Conservation (phyloP, 495 filamentous ascomycete species). For the Xylaria sp. region DNA sequence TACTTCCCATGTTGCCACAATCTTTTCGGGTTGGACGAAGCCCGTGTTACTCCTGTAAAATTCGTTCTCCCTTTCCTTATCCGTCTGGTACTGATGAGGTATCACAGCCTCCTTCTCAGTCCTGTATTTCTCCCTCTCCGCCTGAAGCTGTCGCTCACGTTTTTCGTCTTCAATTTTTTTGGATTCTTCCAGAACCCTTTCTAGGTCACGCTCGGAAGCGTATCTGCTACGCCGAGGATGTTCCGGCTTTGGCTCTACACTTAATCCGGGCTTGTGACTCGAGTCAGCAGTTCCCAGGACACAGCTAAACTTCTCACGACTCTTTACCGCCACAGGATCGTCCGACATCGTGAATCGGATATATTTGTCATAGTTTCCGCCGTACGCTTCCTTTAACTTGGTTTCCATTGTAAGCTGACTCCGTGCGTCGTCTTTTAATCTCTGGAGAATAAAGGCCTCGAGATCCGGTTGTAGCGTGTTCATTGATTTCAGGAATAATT, state of each 20-base stretch:
- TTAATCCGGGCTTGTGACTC: constrained; percentile 45
- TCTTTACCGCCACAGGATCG: constrained; percentile 56
- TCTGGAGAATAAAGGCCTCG: constrained; percentile 42
- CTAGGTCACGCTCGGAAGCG: constrained; percentile 74
- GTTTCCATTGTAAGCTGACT: constrained; percentile 39
- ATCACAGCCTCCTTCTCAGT: constrained; percentile 84
- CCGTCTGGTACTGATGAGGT: constrained; percentile 73
- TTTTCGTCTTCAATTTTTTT: constrained; percentile 77
- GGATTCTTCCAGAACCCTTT: constrained; percentile 78
- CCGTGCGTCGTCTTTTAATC: constrained; percentile 35
- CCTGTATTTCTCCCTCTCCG: constrained; percentile 74
- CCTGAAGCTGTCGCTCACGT: constrained; percentile 70
- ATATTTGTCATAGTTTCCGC: constrained; percentile 53
- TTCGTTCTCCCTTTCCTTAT: constrained; percentile 54
- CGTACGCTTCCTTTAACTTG: constrained; percentile 42
- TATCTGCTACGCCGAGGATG: constrained; percentile 68
- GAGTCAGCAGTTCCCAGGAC: constrained; percentile 33
- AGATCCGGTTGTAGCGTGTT: constrained; percentile 39
- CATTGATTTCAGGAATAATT: constrained; percentile 42
- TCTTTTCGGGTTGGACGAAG: constrained; percentile 67
- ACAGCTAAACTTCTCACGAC: constrained; percentile 49
- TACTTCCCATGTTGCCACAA: constrained; percentile 74
- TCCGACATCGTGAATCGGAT: constrained; percentile 59
- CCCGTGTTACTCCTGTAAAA: constrained; percentile 79
- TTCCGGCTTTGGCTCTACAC: constrained; percentile 61